These are phyloP conservation scores for Gossypium davidsonii DNA, from an alignment of 441 rosid species.

Conservation along the genomic window DNA sequence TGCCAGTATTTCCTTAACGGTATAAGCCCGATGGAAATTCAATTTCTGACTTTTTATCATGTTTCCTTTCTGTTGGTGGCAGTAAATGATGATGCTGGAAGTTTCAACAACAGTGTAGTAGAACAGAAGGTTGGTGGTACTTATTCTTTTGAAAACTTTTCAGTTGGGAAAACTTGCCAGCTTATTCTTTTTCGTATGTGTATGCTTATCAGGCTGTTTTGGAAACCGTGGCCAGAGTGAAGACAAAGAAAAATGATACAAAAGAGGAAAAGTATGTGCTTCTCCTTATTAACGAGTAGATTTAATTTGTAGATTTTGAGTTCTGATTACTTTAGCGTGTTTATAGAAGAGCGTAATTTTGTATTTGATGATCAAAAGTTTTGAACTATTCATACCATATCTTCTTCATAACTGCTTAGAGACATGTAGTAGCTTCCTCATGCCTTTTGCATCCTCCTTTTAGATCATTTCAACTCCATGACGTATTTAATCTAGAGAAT, in stretches of 20 bases:
- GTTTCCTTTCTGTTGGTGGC: constrained; percentile 19
- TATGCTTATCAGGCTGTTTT: constrained; percentile 61
- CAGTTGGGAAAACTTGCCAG: background rate
- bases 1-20: background rate
- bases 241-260: constrained; percentile 85
- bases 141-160: constrained; percentile 19
- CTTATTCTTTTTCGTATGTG: background rate
- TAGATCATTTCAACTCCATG: constrained; percentile 84
- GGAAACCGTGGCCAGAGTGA: constrained; percentile 93
- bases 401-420: background rate
- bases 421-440: constrained; percentile 16
- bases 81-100: constrained; percentile 73
- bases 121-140: constrained; percentile 72
- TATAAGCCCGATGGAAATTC: background rate
- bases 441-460: constrained; percentile 21
- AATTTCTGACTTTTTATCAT: background rate
- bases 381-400: background rate
- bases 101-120: constrained; percentile 93
- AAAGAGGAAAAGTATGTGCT: constrained; percentile 80
- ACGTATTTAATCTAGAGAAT: constrained; percentile 46
- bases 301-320: background rate
- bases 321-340: background rate
- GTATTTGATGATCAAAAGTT: background rate
- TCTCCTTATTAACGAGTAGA: background rate
- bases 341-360: constrained; percentile 1